Conservation (phyloP, 257 asterid species). For the Jaltomata sinuosa region DNA sequence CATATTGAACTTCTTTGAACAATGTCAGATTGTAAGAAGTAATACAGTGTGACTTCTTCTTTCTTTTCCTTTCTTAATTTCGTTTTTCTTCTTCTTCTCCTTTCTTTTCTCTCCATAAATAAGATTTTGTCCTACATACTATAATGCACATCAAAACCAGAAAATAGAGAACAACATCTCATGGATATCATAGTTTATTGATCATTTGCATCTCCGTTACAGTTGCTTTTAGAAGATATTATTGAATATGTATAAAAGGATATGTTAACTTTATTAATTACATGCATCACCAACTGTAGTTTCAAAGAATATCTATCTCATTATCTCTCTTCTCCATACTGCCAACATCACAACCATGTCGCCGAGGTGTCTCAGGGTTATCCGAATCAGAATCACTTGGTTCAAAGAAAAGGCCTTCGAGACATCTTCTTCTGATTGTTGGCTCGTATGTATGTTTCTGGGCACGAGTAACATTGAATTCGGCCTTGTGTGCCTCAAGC, state of each 20-base stretch:
- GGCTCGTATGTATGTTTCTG: constrained; percentile 52
- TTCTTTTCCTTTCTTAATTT: background rate
- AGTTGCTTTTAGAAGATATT: background rate
- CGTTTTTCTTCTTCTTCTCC: background rate
- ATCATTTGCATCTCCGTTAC: background rate
- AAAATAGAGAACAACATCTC: background rate
- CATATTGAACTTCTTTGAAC: background rate
- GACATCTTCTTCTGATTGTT: constrained; percentile 65
- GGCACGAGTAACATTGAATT: constrained; percentile 24
- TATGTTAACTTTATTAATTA: background rate
- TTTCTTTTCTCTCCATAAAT: background rate
- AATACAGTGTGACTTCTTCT: background rate
- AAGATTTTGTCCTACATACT: background rate
- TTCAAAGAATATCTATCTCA: constrained; percentile 19
- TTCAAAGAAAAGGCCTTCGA: constrained; percentile 59
- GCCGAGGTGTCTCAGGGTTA: constrained; percentile 44
- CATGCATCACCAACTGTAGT: background rate
- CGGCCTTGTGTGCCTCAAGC: constrained; percentile 34
- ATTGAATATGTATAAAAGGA: background rate
- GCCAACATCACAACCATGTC: constrained; percentile 72
- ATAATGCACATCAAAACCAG: background rate
- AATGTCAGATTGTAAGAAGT: background rate
- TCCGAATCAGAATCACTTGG: constrained; percentile 65
- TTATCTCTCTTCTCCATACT: constrained; percentile 24
- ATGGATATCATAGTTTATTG: background rate